Percentiles rank a stretch among this genome's conserved stretches.
These are phyloP conservation scores for Monoraphidium neglectum DNA, from an alignment of 139 green algal genomes.

Conservation along the genomic window DNA sequence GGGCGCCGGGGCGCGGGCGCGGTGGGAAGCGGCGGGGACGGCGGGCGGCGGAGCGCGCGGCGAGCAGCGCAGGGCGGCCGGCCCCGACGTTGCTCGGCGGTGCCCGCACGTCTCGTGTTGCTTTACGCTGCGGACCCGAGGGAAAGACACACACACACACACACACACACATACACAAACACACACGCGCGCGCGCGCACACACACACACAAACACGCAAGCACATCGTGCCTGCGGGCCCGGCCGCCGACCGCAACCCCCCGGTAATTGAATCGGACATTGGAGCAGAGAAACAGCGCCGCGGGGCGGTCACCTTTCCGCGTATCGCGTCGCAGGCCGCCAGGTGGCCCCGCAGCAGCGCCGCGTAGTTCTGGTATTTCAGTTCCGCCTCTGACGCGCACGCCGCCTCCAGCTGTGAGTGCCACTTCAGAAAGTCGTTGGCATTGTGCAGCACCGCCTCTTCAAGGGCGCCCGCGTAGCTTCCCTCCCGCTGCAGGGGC, in stretches of 20 bases:
- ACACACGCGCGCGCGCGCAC: too few relatives aligned
- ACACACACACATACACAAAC: background rate
- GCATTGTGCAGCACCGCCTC: conserved; percentile 77
- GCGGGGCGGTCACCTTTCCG: conserved; percentile 45
- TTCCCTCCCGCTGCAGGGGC: conserved; percentile 7
- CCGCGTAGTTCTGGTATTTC: conserved; percentile 83
- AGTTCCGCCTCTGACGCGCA: conserved; percentile 79
- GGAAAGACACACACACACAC: too few relatives aligned
- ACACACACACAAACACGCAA: too few relatives aligned
- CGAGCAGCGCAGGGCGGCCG: too few relatives aligned
- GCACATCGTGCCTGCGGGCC: background rate
- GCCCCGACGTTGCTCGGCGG: too few relatives aligned
- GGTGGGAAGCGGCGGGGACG: background rate
- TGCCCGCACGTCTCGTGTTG: too few relatives aligned
- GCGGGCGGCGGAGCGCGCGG: background rate
- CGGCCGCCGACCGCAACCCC: conserved; percentile 3
- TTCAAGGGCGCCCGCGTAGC: conserved; percentile 62
- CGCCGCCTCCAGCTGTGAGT: conserved; percentile 82
- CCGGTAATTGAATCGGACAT: background rate
- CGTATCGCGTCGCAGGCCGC: conserved; percentile 66
- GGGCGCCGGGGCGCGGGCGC: too few relatives aligned
- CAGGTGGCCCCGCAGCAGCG: conserved; percentile 68
- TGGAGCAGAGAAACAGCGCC: conserved; percentile 12
- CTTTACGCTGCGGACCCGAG: too few relatives aligned
- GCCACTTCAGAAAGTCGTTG: conserved; percentile 91